phyloP scores from a whole-genome alignment of 805 yeast species.

The Yarrowia hollandica region DNA sequence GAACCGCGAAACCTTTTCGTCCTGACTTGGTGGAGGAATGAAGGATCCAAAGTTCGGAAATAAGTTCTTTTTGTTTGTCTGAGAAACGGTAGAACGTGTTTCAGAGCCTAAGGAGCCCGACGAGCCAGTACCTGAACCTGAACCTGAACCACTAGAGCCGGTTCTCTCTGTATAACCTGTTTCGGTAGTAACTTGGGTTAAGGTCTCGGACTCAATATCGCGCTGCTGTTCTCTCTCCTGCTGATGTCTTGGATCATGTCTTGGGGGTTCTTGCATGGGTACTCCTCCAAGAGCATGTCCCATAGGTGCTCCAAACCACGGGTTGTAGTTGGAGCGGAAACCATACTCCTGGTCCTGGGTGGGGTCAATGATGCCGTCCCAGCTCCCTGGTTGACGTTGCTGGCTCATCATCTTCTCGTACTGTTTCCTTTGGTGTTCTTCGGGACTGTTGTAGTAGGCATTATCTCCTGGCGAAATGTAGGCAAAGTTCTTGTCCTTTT shows the following conservation, averaged over 20 bases:
- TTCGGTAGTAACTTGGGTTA: not conserved
- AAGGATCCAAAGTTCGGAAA: slow-evolving; percentile 19
- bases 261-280: not conserved
- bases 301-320: slow-evolving; percentile 11
- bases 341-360: slow-evolving; percentile 25
- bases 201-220: not conserved
- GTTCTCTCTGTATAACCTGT: not conserved
- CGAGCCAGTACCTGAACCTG: not conserved
- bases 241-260: too few relatives aligned
- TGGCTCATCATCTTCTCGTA: slow-evolving; percentile 14
- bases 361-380: slow-evolving; percentile 27
- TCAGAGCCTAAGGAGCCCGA: not conserved
- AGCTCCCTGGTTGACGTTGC: slow-evolving; percentile 8
- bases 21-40: slow-evolving; percentile 16
- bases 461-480: slow-evolving; percentile 24
- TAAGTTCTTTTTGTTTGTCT: not conserved
- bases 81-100: not conserved
- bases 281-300: slow-evolving; percentile 18
- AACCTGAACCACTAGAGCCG: not conserved
- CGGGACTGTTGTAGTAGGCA: slow-evolving; percentile 14
- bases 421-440: slow-evolving; percentile 8
- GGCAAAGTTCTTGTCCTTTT: slow-evolving; percentile 11
- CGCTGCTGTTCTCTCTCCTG: not conserved
- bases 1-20: slow-evolving; percentile 14
- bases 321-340: slow-evolving; percentile 3